These are phyloP conservation scores for Fusarium humuli DNA, from an alignment of 2,329 filamentous ascomycete genomes.

Conservation along the genomic window DNA sequence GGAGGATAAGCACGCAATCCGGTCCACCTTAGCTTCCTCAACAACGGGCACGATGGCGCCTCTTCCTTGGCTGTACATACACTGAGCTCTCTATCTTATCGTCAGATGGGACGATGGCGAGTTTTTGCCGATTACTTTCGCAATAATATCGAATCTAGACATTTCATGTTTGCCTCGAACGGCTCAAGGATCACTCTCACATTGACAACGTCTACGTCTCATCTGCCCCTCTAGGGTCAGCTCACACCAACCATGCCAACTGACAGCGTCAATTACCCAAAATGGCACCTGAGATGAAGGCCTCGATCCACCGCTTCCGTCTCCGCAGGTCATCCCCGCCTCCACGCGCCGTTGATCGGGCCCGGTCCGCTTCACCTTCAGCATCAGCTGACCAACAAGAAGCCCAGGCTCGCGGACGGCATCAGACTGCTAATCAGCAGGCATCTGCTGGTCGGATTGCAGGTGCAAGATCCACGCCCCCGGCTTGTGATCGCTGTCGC, in stretches of 20 bases:
- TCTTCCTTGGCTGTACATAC: slow-evolving; percentile 3
- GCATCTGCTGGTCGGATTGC: neutral
- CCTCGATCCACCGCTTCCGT: slow-evolving; percentile 46
- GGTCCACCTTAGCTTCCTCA: slow-evolving; percentile 35
- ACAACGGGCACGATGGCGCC: slow-evolving; percentile 30
- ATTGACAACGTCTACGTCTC: neutral
- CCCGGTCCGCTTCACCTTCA: slow-evolving; percentile 47
- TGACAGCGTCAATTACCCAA: slow-evolving; percentile 20
- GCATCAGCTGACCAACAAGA: slow-evolving; percentile 37
- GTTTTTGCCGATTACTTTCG: neutral
- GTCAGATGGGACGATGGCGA: slow-evolving; percentile 7
- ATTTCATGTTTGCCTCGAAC: neutral
- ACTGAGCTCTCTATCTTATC: slow-evolving; percentile 12
- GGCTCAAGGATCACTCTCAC: neutral
- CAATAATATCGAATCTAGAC: neutral
- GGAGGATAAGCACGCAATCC: slow-evolving; percentile 42
- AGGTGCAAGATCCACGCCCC: slow-evolving; percentile 28
- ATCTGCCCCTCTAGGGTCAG: slow-evolving; percentile 1
- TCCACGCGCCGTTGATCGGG: slow-evolving; percentile 39
- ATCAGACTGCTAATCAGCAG: slow-evolving; percentile 9
- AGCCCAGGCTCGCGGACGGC: slow-evolving; percentile 33
- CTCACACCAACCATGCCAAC: slow-evolving; percentile 18
- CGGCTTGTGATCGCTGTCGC: slow-evolving; percentile 57
- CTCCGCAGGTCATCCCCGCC: slow-evolving; percentile 45
- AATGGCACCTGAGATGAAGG: slow-evolving; percentile 47